Evolutionary conservation across 768 basidiomycete genomes (phyloP), one percentile per base, ranked within the genome.

Genomic region (Naganishia antarctica): DNA sequence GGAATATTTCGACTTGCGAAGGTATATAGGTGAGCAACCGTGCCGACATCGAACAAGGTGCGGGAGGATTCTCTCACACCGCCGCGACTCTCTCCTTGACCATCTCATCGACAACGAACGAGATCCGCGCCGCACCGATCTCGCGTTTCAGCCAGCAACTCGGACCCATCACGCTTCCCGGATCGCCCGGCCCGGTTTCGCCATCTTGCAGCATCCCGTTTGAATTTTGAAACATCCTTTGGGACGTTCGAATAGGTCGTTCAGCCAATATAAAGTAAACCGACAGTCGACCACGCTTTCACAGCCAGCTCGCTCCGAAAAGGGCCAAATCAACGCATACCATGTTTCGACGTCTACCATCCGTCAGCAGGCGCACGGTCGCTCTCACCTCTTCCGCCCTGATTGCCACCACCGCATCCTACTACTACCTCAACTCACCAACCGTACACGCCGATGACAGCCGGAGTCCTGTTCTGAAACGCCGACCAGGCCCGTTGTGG

Each of bases 401-500:
- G 26, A 26, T 64, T 31, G 50, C 63, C 28, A 45, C 37, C 31
- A 32, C 63, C 12, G 49, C 45, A 23, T 58, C 44, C 44, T 58
- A 61, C 34, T 67, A 51, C 51, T 49, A 53, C 61, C 61, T 48
- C 65, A 43, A 21, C 29, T 43, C 53, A 76, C 23, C 53, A 25
- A 47, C 46, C 31, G 61, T 47, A 1, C 45, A 29, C 45, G 61
- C 53, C n/a, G 44, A 57, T 46, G 61, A 48, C 40, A 45, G 29
- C 29, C 40, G 73, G 47, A 66, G 73, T 18, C 77, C 77, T 40
- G 76, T 69, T 32, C 68, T 70, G 57, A 67, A 72, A 41, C 70
- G 73, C n/a, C 70, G 78, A 61, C 78, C 78, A 11, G 74, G 74
- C 11, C 77, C 78, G 61, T 70, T 79, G 69, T 78, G 77, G 78